These are phyloP conservation scores for Boletus rubropictus DNA, from an alignment of 768 basidiomycete species.

Conservation along the genomic window DNA sequence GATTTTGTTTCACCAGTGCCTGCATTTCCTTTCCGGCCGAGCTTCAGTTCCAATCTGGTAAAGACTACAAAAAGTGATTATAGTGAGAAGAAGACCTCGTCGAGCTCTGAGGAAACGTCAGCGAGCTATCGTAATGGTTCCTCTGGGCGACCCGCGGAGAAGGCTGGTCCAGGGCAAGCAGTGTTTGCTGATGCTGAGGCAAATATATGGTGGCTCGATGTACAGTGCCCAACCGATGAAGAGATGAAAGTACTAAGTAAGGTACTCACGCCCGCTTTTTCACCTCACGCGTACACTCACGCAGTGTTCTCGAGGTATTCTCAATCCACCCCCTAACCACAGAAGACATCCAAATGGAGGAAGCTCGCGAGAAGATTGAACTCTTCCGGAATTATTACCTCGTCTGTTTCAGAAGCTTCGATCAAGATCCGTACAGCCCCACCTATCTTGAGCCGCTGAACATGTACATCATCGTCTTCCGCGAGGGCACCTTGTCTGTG, in stretches of 20 bases:
- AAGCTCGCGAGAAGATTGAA: constrained; percentile 99
- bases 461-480: constrained; percentile 99
- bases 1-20: constrained; percentile 8
- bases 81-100: constrained; percentile 7
- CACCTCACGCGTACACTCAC: neutral
- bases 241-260: constrained; percentile 98
- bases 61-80: too few species aligned
- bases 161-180: constrained; percentile 19
- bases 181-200: constrained; percentile 47
- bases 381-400: constrained; percentile 98
- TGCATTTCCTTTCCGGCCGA: constrained; percentile 2
- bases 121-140: constrained; percentile 11
- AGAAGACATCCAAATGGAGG: constrained; percentile 99
- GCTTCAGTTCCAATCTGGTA: too few species aligned
- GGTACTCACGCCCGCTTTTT: constrained; percentile 37
- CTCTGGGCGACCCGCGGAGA: constrained; percentile 20
- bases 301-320: constrained; percentile 62
- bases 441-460: constrained; percentile 97
- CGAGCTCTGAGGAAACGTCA: constrained; percentile 2
- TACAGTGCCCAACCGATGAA: constrained; percentile 89
- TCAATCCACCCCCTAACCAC: constrained; percentile 96
- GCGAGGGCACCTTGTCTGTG: constrained; percentile 93
- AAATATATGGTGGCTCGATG: constrained; percentile 96
- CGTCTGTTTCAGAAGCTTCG: constrained; percentile 98
- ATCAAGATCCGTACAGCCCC: constrained; percentile 96